phyloP scores from a whole-genome alignment of 2,329 filamentous ascomycete species.

The Fusarium nematophilum region DNA sequence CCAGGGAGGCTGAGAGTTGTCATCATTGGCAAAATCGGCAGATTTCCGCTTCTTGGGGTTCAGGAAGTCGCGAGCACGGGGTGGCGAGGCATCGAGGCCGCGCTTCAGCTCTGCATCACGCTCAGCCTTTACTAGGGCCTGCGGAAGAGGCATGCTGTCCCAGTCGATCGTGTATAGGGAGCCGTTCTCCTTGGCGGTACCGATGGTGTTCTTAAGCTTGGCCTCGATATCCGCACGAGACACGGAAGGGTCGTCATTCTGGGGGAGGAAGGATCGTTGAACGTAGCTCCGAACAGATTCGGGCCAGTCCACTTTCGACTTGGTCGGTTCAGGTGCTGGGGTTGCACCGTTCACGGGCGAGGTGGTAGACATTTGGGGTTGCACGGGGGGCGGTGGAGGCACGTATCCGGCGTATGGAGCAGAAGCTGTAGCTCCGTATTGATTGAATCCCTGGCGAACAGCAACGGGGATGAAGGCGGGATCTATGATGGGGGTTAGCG shows the following conservation, averaged over 20 bases:
- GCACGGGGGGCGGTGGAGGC: constrained; percentile 43
- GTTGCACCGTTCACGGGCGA: constrained; percentile 44
- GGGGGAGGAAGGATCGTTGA: constrained; percentile 84
- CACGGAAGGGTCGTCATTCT: constrained; percentile 74
- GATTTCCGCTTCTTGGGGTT: constrained; percentile 86
- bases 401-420: constrained; percentile 49
- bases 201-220: constrained; percentile 88
- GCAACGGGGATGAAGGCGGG: constrained; percentile 71
- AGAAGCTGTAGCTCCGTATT: constrained; percentile 54
- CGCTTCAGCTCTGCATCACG: constrained; percentile 63
- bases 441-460: constrained; percentile 69
- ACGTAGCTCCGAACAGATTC: constrained; percentile 88
- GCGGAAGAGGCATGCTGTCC: constrained; percentile 84
- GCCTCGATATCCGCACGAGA: constrained; percentile 78
- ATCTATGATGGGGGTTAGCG: constrained; percentile 49
- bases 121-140: constrained; percentile 82
- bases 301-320: constrained; percentile 81
- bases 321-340: constrained; percentile 49
- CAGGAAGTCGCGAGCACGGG: constrained; percentile 43
- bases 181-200: constrained; percentile 79
- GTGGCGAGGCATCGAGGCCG: constrained; percentile 44
- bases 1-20: constrained; percentile 74
- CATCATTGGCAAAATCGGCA: constrained; percentile 67
- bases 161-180: constrained; percentile 82
- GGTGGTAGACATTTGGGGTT: constrained; percentile 40